A percentile compares a stretch with the other conserved stretches of the same genome.
Evolutionary conservation across 73 alveolate genomes (phyloP).

Genomic region (Tetrahymena thermophila): DNA sequence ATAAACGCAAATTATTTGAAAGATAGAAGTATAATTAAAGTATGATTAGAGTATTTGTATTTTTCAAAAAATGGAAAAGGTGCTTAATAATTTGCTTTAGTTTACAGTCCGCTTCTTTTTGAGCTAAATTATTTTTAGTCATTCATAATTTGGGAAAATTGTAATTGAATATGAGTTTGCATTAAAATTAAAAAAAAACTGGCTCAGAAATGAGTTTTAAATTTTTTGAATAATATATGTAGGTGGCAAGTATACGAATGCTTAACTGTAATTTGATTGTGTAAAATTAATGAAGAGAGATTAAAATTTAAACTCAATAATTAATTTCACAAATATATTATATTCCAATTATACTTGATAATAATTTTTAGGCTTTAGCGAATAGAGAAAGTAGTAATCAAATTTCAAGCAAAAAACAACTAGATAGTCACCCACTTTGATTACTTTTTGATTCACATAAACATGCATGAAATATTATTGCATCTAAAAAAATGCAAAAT

Average conservation of each 20-base stretch:
- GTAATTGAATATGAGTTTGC: not conserved
- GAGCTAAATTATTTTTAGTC: not conserved
- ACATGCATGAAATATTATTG: not conserved
- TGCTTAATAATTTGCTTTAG: not conserved
- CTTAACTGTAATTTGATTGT: not conserved
- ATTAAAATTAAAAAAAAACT: not conserved
- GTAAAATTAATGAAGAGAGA: not conserved
- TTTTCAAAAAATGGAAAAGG: not conserved
- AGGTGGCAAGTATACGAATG: not conserved
- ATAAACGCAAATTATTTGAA: no score
- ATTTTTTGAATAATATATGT: not conserved
- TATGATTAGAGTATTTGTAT: no score
- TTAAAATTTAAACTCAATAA: not conserved
- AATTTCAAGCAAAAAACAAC: not conserved
- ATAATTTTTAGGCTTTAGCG: not conserved
- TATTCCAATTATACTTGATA: not conserved
- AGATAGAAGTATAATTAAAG: no score
- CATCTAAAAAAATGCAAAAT: not conserved
- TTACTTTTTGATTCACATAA: not conserved
- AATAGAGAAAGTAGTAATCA: not conserved
- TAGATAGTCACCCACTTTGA: not conserved
- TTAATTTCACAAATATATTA: not conserved
- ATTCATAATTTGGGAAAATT: not conserved
- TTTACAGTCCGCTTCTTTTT: not conserved
- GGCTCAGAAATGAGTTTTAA: not conserved